Conservation (phyloP, 1,284 basidiomycete genomes). For the Naganishia cerealis region DNA sequence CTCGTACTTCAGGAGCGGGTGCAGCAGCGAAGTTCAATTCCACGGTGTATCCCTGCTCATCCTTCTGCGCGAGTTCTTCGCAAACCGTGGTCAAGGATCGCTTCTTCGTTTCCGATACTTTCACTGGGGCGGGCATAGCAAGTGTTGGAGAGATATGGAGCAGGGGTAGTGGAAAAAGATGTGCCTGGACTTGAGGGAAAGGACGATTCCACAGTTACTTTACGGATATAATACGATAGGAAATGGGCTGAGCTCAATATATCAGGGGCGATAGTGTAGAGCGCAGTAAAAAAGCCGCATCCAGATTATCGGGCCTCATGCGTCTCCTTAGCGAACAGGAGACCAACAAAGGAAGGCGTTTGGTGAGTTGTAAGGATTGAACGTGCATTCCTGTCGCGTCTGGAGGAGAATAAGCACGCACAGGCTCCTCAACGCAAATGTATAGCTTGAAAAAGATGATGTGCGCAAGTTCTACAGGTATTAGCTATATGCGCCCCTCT, state of each 20-base stretch:
- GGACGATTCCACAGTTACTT: not conserved
- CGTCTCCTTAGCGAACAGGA: not conserved
- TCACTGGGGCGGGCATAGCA: not conserved
- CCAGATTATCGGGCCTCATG: not conserved
- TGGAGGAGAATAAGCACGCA: too few relatives aligned
- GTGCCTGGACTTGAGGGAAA: not conserved
- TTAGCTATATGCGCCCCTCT: conserved; percentile 49
- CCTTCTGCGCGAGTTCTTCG: not conserved
- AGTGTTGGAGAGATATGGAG: not conserved
- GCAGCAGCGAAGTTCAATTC: not conserved
- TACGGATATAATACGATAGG: not conserved
- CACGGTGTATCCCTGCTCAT: not conserved
- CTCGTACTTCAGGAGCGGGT: not conserved
- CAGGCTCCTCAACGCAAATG: too few relatives aligned
- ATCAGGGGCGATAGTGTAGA: not conserved
- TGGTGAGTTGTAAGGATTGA: not conserved
- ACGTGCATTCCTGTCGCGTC: not conserved
- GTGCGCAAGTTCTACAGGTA: too few relatives aligned
- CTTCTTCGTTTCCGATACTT: not conserved
- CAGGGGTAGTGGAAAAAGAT: not conserved
- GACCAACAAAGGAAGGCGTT: not conserved
- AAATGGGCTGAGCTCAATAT: not conserved
- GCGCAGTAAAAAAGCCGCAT: not conserved
- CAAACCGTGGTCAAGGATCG: not conserved
- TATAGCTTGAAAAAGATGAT: too few relatives aligned